Conservation (phyloP, 805 yeast genomes). For the Candida nonsorbophila region DNA sequence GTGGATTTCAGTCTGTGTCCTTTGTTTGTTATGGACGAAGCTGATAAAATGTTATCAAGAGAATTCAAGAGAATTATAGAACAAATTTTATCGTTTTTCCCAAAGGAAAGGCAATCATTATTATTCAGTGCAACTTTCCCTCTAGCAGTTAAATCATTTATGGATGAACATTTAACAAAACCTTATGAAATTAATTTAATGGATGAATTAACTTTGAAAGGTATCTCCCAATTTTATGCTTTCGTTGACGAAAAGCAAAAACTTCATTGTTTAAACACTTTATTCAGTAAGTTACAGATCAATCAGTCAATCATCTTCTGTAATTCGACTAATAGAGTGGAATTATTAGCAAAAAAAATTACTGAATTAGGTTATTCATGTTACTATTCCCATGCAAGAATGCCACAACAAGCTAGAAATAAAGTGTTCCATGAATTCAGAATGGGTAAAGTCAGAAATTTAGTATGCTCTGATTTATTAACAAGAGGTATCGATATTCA, state of each 20-base stretch:
- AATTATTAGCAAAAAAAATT: constrained; percentile 89
- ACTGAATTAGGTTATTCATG: constrained; percentile 96
- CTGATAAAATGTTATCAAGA: constrained; percentile 90
- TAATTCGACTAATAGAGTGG: constrained; percentile 95
- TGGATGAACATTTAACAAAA: constrained; percentile 82
- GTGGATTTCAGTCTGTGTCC: constrained; percentile 86
- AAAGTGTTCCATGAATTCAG: constrained; percentile 98
- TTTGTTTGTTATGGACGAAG: constrained; percentile 95
- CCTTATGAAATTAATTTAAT: constrained; percentile 95
- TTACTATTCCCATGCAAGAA: constrained; percentile 93
- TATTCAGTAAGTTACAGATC: constrained; percentile 89
- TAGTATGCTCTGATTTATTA: constrained; percentile 92
- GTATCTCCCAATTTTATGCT: constrained; percentile 97
- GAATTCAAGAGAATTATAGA: constrained; percentile 87
- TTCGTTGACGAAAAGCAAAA: constrained; percentile 96
- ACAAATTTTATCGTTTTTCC: constrained; percentile 79
- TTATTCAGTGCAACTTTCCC: constrained; percentile 97
- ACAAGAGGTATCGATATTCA: constrained; percentile 99
- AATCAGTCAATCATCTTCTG: constrained; percentile 97
- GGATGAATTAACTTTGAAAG: constrained; percentile 95
- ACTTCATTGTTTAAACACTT: constrained; percentile 90
- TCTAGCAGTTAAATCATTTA: constrained; percentile 82
- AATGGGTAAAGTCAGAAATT: constrained; percentile 94
- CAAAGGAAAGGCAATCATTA: constrained; percentile 64
- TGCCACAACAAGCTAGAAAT: constrained; percentile 97